Percentiles rank a stretch among this genome's conserved stretches.
These are phyloP conservation scores for Emmonsiellopsis sp. DNA, from an alignment of 2,329 filamentous ascomycete species.

Conservation along the genomic window DNA sequence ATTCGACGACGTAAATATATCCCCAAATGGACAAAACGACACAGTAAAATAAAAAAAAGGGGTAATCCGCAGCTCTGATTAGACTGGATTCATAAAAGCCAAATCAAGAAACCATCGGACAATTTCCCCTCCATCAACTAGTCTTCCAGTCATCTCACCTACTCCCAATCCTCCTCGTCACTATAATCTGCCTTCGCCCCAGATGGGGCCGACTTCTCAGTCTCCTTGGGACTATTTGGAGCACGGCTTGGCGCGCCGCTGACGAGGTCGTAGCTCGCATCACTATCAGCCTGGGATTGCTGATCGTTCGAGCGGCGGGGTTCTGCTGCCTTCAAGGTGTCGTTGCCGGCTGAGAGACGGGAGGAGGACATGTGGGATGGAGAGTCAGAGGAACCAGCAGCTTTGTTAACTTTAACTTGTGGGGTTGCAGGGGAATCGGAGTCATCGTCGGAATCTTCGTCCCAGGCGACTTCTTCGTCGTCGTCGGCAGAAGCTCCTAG, in stretches of 20 bases:
- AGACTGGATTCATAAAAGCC: background rate
- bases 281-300: constrained; percentile 84
- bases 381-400: constrained; percentile 12
- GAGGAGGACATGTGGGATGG: constrained; percentile 21
- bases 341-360: constrained; percentile 24
- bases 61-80: too few relatives aligned
- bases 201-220: constrained; percentile 37
- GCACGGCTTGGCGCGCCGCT: constrained; percentile 72
- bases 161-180: constrained; percentile 73
- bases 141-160: constrained; percentile 14
- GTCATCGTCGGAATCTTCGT: constrained; percentile 61
- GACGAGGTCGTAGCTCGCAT: constrained; percentile 92
- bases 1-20: too few relatives aligned
- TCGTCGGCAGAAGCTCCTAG: constrained; percentile 39
- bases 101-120: background rate
- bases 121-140: background rate
- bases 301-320: constrained; percentile 71
- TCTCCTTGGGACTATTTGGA: constrained; percentile 55
- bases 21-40: too few relatives aligned
- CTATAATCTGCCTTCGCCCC: constrained; percentile 46
- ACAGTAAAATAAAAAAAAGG: too few relatives aligned
- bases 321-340: constrained; percentile 53
- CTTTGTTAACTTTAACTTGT: constrained; percentile 32
- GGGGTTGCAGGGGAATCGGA: constrained; percentile 34
- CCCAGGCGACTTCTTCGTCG: constrained; percentile 60